Evolutionary conservation across 768 basidiomycete genomes (phyloP), one percentile per base, ranked within the genome.

Genomic region (Amanita molliuscula): DNA sequence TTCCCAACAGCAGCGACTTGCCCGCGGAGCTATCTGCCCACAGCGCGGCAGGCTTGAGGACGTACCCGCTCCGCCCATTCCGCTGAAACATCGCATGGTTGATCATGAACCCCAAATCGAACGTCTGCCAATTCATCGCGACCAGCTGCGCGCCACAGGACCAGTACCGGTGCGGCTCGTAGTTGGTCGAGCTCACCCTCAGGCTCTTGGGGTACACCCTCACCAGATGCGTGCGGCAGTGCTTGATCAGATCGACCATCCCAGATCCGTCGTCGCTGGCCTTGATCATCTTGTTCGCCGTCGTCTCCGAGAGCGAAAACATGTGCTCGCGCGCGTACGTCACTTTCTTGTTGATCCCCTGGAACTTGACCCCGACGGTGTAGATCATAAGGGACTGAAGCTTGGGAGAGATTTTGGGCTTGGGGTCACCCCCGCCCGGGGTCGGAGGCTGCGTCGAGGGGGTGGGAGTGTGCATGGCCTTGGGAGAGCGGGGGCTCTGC

Each of bases 61-160:
- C 82, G 59, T 90, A 96, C 0, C 95, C 95, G 1, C 78, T 74
- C 4, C 86, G 77, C n/a, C 86, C 88, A 56, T 95, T 94, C 3
- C 87, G 75, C 55, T 84, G 82, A 65, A 99, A 99, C 90, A 98
- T 93, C 5, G 94, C 90, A 53, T 88, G 81, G 59, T 96, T 99
- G 63, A 97, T 89, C 71, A 84, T 82, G 60, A 84, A 87, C 2
- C 91, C 93, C 45, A 91, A 66, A 65, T 97, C 93, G 56, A 83
- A 83, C 0, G 93, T 98, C 66, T 99, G 95, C 92, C 93, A 98
- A 64, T 99, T 99, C 48, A 99, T 75, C 6, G 95, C 92, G 0
- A 93, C 92, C 4, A 97, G 66, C 63, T 97, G 94, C 10, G 81
- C 77, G 0, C 95, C 95, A 2, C 81, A 81, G 0, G 81, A 79